Conservation (phyloP, 2,329 filamentous ascomycete genomes). For the Ophiostoma sp. region DNA sequence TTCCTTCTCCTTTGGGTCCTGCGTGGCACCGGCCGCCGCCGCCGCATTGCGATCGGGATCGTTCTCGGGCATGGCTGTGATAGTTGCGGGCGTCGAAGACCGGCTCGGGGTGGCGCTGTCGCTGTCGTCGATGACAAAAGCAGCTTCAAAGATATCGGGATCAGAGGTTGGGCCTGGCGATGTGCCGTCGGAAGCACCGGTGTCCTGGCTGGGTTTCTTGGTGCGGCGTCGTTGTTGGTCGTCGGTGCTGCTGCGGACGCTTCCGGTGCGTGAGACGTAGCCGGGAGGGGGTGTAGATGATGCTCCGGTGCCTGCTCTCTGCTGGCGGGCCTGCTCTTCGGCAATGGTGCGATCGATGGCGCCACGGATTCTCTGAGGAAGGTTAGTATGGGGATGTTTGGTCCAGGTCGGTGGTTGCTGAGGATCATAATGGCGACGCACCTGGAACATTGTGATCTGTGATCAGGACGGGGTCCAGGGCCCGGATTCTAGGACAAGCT, state of each 20-base stretch:
- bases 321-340: constrained; percentile 82
- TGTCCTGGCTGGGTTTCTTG: constrained; percentile 41
- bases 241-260: constrained; percentile 33
- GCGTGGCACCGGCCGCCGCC: background rate
- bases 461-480: constrained; percentile 8
- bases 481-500: background rate
- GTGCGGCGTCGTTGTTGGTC: constrained; percentile 38
- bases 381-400: background rate
- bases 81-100: constrained; percentile 21
- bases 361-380: constrained; percentile 67
- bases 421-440: background rate
- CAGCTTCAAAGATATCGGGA: constrained; percentile 79
- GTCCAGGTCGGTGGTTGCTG: background rate
- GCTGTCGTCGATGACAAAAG: constrained; percentile 81
- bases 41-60: background rate
- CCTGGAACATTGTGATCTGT: constrained; percentile 13
- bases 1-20: background rate
- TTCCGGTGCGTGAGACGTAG: constrained; percentile 40
- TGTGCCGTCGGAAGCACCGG: constrained; percentile 34
- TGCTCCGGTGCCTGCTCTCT: constrained; percentile 39
- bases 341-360: constrained; percentile 83
- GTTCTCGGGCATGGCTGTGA: background rate
- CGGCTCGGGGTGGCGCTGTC: constrained; percentile 67
- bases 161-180: constrained; percentile 55
- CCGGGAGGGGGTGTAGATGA: constrained; percentile 41